Percentiles rank a stretch among this genome's conserved stretches.
These are phyloP conservation scores for Blastocystis sp. DNA, from an alignment of 352 stramenopile species.

Conservation along the genomic window DNA sequence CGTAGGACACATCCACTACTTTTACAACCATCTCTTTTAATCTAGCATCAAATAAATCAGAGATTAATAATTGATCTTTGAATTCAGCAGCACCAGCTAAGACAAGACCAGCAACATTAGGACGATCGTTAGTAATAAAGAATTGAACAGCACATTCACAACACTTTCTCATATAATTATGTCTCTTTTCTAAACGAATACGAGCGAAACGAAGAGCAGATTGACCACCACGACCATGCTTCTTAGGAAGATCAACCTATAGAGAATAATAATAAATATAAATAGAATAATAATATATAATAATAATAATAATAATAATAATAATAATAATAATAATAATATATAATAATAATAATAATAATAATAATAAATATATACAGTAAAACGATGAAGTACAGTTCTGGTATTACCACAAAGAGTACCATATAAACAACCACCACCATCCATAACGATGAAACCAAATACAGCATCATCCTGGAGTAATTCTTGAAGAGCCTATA, in stretches of 20 bases:
- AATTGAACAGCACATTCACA: constrained; percentile 86
- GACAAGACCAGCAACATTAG: constrained; percentile 87
- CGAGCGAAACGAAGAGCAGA: constrained; percentile 95
- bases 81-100: constrained; percentile 94
- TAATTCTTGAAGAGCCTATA: constrained; percentile 83
- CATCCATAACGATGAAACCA: constrained; percentile 98
- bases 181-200: constrained; percentile 92
- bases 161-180: constrained; percentile 98
- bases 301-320: background rate
- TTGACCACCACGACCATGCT: constrained; percentile 93
- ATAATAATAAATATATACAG: too few species aligned
- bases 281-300: too few species aligned
- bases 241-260: constrained; percentile 89
- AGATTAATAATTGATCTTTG: constrained; percentile 80
- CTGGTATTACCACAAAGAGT: constrained; percentile 72
- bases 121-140: constrained; percentile 90
- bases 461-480: constrained; percentile 96
- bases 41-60: constrained; percentile 75
- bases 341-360: background rate
- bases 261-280: background rate
- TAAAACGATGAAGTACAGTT: constrained; percentile 51
- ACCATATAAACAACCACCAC: constrained; percentile 91
- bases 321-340: background rate
- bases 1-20: constrained; percentile 97
- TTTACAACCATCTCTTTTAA: constrained; percentile 83